A percentile compares a stretch with the other conserved stretches of the same genome.
phyloP scores from a whole-genome alignment of 2,329 filamentous ascomycete genomes.

The Cadophora malorum region DNA sequence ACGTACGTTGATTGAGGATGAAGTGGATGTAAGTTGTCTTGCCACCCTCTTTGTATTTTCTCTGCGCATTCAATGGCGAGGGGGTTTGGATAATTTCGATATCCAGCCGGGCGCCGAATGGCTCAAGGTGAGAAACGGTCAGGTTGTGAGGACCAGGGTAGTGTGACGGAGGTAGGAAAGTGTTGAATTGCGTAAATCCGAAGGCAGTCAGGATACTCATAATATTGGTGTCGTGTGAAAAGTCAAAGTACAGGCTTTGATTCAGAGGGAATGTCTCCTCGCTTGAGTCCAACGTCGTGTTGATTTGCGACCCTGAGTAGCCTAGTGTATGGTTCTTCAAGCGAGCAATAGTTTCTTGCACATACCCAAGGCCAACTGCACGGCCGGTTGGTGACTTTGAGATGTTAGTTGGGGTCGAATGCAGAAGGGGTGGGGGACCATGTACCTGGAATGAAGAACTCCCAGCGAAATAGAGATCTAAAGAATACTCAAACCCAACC shows the following conservation, averaged over 20 bases:
- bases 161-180: conserved; percentile 60
- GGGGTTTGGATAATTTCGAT: conserved; percentile 77
- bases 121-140: conserved; percentile 70
- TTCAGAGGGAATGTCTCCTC: conserved; percentile 74
- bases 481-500: conserved; percentile 73
- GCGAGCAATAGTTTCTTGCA: conserved; percentile 75
- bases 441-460: conserved; percentile 45
- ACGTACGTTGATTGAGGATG: conserved; percentile 74
- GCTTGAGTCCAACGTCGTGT: conserved; percentile 73
- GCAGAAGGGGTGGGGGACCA: not conserved
- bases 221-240: conserved; percentile 79
- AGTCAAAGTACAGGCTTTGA: conserved; percentile 78
- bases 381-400: conserved; percentile 50
- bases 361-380: conserved; percentile 75
- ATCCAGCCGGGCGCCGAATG: conserved; percentile 75
- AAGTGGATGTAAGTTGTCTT: conserved; percentile 77
- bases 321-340: conserved; percentile 69
- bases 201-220: conserved; percentile 74
- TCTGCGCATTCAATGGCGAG: conserved; percentile 62
- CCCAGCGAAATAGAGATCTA: conserved; percentile 70
- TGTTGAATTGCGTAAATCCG: conserved; percentile 71
- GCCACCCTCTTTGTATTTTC: conserved; percentile 53
- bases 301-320: conserved; percentile 66
- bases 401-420: not conserved
- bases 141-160: conserved; percentile 66